phyloP scores from a whole-genome alignment of 768 basidiomycete species.

The Leccinellum albellum region DNA sequence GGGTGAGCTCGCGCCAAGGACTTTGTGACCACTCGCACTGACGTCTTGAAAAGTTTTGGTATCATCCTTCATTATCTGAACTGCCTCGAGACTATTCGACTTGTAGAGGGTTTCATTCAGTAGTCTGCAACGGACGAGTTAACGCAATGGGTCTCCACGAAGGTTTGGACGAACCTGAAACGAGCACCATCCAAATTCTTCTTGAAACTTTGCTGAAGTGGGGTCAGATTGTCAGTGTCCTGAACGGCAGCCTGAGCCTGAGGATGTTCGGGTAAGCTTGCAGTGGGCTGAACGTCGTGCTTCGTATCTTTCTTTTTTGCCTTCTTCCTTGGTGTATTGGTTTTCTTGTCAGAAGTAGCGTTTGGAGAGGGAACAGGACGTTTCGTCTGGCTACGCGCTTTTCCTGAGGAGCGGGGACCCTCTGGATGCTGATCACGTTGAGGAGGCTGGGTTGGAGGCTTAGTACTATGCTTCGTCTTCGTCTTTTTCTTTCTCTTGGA shows the following conservation, averaged over 20 bases:
- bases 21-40: slow-evolving; percentile 13
- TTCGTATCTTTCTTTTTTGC: slow-evolving; percentile 21
- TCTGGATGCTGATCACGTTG: slow-evolving; percentile 4
- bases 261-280: slow-evolving; percentile 17
- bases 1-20: slow-evolving; percentile 10
- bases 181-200: slow-evolving; percentile 81
- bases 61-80: slow-evolving; percentile 80
- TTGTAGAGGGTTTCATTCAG: slow-evolving; percentile 95
- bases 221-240: slow-evolving; percentile 46
- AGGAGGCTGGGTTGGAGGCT: slow-evolving; percentile 4
- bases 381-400: slow-evolving; percentile 4
- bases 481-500: slow-evolving; percentile 19
- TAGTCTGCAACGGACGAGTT: slow-evolving; percentile 45
- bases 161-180: slow-evolving; percentile 54
- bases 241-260: slow-evolving; percentile 2
- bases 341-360: slow-evolving; percentile 1
- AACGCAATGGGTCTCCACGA: background rate
- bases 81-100: slow-evolving; percentile 69
- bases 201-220: slow-evolving; percentile 75
- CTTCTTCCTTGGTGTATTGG: slow-evolving; percentile 8
- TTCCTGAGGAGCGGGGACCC: background rate
- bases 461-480: slow-evolving; percentile 3
- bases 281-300: slow-evolving; percentile 14
- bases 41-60: slow-evolving; percentile 83
- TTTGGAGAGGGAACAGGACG: slow-evolving; percentile 5